phyloP scores from a whole-genome alignment of 2,329 filamentous ascomycete species.

The Apiospora sp. region DNA sequence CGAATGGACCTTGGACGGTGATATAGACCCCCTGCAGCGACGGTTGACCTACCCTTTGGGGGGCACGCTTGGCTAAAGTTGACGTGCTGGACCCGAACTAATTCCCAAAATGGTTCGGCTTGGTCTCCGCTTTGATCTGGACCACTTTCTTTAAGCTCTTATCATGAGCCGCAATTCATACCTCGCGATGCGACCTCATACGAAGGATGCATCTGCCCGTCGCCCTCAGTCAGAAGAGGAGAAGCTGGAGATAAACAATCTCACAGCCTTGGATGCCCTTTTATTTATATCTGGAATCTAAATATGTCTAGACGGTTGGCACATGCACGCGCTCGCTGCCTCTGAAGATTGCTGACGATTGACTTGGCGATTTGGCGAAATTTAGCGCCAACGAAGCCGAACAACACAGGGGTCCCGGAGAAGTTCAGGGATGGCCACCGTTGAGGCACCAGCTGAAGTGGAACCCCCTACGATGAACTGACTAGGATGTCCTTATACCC shows the following conservation, averaged over 20 bases:
- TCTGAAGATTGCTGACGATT: neutral
- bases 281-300: neutral
- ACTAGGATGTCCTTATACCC: neutral
- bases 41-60: neutral
- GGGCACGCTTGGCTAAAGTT: neutral
- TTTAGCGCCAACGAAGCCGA: neutral
- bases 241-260: neutral
- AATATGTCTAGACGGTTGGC: neutral
- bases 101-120: neutral
- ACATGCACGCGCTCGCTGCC: neutral
- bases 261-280: neutral
- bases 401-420: neutral
- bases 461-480: neutral
- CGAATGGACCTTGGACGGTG: conserved; percentile 17
- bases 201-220: neutral
- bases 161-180: neutral
- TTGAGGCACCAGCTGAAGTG: conserved; percentile 24
- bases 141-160: neutral
- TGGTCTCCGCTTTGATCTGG: conserved; percentile 21
- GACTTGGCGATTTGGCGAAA: conserved; percentile 5
- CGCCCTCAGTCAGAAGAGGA: neutral
- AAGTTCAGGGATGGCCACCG: conserved; percentile 20
- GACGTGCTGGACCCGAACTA: neutral
- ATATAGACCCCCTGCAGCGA: neutral
- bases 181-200: neutral